Base-by-base conservation (phyloP, 164 flowering plant genomes). In the Vitis riparia region DNA sequence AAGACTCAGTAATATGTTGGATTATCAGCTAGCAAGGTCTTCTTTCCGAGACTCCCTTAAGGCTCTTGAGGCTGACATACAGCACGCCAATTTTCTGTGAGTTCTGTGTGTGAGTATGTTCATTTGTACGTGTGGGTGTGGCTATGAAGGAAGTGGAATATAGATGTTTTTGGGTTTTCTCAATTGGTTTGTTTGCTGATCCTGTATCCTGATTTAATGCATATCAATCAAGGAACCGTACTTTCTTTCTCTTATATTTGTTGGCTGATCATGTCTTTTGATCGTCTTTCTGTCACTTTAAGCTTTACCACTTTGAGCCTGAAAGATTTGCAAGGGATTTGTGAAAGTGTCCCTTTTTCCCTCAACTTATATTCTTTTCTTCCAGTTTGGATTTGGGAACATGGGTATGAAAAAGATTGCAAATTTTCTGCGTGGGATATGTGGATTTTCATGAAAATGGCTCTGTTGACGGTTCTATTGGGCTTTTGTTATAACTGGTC, bases 21-120 rank as follows among this genome's bases (percentile, higher is more conserved):
- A 71, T 48, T 71, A 75, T 75, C 73, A 76, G 68, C 77, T 80
- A 65, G 62, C 58, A 68, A 63, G 23, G 59, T 51, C 80, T 49
- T 76, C 76, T 69, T 83, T 57, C 73, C 73, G 75, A 48, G 85
- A 84, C 37, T 77, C 76, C 16, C 78, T 84, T 6, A 73, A 81
- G 79, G 65, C 66, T 23, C 68, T 84, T 64, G 85, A 84, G 68
- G 81, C 83, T 66, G 83, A 84, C 70, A 72, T 84, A 51, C 85
- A 81, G 32, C 83, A 77, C 69, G 87, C 87, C 65, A 84, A 84
- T 78, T 63, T 71, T 70, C 75, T 84, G 87, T 84, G 63, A 79
- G 79, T 71, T 64, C 65, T 30, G 64, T 49, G 30, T 37, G 44
- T 2, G 44, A 37, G 44, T 37, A 7, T 29, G 6, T 12, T 60